These are phyloP conservation scores for Globisporangium paroecandrum DNA, from an alignment of 352 stramenopile species.

Conservation along the genomic window DNA sequence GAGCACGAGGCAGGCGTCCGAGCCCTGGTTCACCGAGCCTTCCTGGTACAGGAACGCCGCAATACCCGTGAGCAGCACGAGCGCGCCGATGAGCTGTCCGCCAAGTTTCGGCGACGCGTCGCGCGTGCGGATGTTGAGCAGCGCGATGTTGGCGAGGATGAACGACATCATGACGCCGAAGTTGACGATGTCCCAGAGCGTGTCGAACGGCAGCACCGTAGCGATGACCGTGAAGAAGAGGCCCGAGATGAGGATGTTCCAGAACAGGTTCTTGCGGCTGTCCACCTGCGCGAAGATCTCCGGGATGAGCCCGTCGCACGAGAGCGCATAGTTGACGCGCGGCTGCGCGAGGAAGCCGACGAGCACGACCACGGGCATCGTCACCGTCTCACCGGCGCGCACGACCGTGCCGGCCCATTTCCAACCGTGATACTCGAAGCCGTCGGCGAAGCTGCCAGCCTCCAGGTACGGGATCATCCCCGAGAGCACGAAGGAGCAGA, in stretches of 20 bases:
- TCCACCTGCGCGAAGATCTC: conserved; percentile 64
- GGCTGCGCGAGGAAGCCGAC: conserved; percentile 94
- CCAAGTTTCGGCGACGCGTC: conserved; percentile 43
- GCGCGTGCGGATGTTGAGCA: conserved; percentile 61
- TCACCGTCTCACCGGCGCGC: conserved; percentile 21
- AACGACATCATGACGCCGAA: conserved; percentile 27
- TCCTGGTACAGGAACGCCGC: conserved; percentile 55
- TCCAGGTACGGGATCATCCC: too few relatives aligned
- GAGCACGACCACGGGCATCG: conserved; percentile 93
- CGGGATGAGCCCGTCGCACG: conserved; percentile 92
- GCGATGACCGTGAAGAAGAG: too few relatives aligned
- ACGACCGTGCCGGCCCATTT: too few relatives aligned
- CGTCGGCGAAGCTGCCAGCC: too few relatives aligned
- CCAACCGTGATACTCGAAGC: too few relatives aligned
- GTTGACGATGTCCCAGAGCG: too few relatives aligned
- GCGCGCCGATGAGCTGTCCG: conserved; percentile 27
- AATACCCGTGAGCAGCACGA: conserved; percentile 35
- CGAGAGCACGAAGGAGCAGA: too few relatives aligned
- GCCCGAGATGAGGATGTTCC: too few relatives aligned
- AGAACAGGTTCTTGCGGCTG: too few relatives aligned
- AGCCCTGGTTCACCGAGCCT: conserved; percentile 43
- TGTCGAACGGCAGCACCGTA: too few relatives aligned
- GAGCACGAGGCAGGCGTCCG: conserved; percentile 31
- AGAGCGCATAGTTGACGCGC: conserved; percentile 90
- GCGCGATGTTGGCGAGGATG: conserved; percentile 70